phyloP scores from a whole-genome alignment of 1,284 basidiomycete species.

The Polyporus tsugae region DNA sequence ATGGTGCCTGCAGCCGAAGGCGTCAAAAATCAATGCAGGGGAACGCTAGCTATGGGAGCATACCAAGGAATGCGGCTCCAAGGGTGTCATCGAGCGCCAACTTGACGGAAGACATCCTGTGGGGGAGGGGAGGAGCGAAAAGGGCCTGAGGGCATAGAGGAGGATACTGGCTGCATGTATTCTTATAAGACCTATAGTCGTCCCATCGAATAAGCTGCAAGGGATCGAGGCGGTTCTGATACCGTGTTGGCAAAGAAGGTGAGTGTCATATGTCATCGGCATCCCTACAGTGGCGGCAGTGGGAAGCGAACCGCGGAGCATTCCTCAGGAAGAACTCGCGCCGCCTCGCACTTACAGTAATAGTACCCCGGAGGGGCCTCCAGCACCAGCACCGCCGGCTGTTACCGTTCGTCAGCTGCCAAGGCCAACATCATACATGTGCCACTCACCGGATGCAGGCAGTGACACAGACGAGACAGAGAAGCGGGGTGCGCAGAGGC shows the following conservation, averaged over 20 bases:
- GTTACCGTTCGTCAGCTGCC: constrained; percentile 1
- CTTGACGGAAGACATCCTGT: constrained; percentile 16
- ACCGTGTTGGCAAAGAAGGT: not conserved
- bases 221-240: not conserved
- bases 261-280: not conserved
- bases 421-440: not conserved
- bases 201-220: not conserved
- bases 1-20: constrained; percentile 19
- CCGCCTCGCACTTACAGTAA: not conserved
- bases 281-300: not conserved
- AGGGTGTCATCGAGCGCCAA: constrained; percentile 29
- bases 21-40: not conserved
- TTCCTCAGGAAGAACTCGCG: not conserved
- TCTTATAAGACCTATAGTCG: not conserved
- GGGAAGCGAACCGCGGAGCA: constrained; percentile 2
- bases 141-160: not conserved
- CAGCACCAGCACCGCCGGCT: not conserved
- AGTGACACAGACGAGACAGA: not conserved
- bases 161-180: not conserved
- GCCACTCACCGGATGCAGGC: not conserved
- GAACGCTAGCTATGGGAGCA: not conserved
- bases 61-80: constrained; percentile 33
- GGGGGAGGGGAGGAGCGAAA: not conserved
- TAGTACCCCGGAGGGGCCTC: not conserved
- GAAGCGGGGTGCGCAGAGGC: not conserved